Evolutionary conservation across 495 filamentous ascomycete genomes (phyloP), one percentile per base, ranked within the genome.

Genomic region (Pseudoneurospora amorphoporcata): DNA sequence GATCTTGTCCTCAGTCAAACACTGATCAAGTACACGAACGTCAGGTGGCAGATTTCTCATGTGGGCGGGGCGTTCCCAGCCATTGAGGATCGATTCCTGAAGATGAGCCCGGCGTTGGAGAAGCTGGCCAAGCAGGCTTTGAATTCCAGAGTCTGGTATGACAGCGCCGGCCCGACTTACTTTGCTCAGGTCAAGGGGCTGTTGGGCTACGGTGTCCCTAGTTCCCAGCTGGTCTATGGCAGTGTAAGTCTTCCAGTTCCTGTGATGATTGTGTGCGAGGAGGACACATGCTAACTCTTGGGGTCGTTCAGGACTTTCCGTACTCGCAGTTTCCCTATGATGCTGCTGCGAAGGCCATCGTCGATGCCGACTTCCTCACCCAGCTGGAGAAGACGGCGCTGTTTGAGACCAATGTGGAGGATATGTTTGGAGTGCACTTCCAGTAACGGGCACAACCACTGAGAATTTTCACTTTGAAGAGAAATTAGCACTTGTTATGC

Each of bases 121-220:
- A 39, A 70, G 69, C 16, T 58, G 17, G 70, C 70, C 19, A 39
- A 58, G n/a, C 41, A 72, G 45, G 47, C 17, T 23, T 72, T 68
- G 19, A 70, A 70, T 19, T 40, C 69, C 29, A 72, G 70, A 39
- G 37, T 72, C 7, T 72, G 70, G 70, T 72, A 72, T 41, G 70
- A 72, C 29, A 72, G 70, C 37, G 70, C 70, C 17, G 70, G 70
- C 17, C 70, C 70, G 4, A 68, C 70, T 23, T 72, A 68, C 38
- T 72, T 72, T 68, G 47, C 35, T 53, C 47, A 72, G 37, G 70
- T 72, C 45, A 72, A 72, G 8, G 70, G 70, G 16, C 38, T 72
- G 37, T 6, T 72, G 47, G 45, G 43, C 58, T 72, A 68, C 10
- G 42, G 45, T 4, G 70, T 72, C 9, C 70, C 70, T 19, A 68